Conservation (phyloP, 2,329 filamentous ascomycete species). For the Aspergillus caelatus region DNA sequence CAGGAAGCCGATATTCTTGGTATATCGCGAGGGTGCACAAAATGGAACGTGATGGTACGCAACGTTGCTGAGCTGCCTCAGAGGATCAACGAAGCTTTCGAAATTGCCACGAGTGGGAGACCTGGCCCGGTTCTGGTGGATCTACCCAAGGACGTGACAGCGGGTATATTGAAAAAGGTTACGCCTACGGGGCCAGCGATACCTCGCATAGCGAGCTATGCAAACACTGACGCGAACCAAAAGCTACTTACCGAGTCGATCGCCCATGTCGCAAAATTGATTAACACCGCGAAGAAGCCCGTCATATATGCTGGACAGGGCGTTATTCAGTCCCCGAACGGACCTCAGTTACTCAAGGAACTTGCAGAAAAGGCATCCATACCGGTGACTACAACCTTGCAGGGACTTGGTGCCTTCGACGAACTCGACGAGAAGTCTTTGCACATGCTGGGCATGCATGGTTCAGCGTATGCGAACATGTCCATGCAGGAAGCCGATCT, state of each 20-base stretch:
- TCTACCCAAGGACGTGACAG: constrained; percentile 78
- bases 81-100: constrained; percentile 92
- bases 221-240: constrained; percentile 35
- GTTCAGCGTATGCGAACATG: constrained; percentile 92
- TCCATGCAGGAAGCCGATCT: constrained; percentile 93
- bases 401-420: constrained; percentile 85
- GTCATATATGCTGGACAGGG: constrained; percentile 91
- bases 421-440: constrained; percentile 87
- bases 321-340: constrained; percentile 72
- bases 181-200: background rate
- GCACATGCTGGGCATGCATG: constrained; percentile 98
- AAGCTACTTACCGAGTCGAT: constrained; percentile 50
- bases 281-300: constrained; percentile 87
- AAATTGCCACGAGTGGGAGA: constrained; percentile 88
- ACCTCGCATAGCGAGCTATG: background rate
- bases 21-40: constrained; percentile 88
- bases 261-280: constrained; percentile 71
- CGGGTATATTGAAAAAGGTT: background rate
- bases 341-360: constrained; percentile 73
- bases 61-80: constrained; percentile 83
- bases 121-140: constrained; percentile 92
- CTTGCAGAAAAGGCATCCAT: constrained; percentile 82
- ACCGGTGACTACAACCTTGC: constrained; percentile 89
- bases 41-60: constrained; percentile 98
- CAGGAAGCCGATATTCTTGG: constrained; percentile 91